Evolutionary conservation across 2,329 filamentous ascomycete genomes (phyloP).

Genomic region (Colletotrichum tropicale): DNA sequence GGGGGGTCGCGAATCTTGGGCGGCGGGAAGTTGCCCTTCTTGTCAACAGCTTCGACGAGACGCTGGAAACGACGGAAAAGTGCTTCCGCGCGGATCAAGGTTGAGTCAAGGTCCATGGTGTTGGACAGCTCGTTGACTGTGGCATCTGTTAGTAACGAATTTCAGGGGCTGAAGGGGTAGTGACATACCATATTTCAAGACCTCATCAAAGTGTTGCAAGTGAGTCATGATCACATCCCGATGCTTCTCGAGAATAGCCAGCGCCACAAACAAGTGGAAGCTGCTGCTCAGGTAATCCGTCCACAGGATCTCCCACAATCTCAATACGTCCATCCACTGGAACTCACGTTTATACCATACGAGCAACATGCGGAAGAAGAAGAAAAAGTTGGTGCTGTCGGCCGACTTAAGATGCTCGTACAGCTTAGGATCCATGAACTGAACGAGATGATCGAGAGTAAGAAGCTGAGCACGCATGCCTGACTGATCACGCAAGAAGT

Average conservation of each 20-base stretch:
- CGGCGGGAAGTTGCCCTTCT: slow-evolving; percentile 82
- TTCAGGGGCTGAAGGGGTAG: not conserved
- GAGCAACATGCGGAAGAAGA: slow-evolving; percentile 98
- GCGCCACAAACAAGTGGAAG: slow-evolving; percentile 92
- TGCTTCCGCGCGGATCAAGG: slow-evolving; percentile 84
- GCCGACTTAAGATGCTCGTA: slow-evolving; percentile 88
- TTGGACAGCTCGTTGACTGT: slow-evolving; percentile 92
- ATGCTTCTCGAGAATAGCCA: slow-evolving; percentile 95
- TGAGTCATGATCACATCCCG: slow-evolving; percentile 96
- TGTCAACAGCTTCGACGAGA: slow-evolving; percentile 89
- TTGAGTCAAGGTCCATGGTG: slow-evolving; percentile 88
- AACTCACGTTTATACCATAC: slow-evolving; percentile 99
- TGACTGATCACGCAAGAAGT: slow-evolving; percentile 93
- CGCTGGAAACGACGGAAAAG: slow-evolving; percentile 89
- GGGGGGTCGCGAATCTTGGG: slow-evolving; percentile 35
- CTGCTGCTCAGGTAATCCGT: slow-evolving; percentile 88
- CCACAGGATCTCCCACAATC: slow-evolving; percentile 93
- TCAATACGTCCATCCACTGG: slow-evolving; percentile 82
- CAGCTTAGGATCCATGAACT: slow-evolving; percentile 94
- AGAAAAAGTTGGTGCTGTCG: slow-evolving; percentile 99
- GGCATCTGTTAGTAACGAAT: slow-evolving; percentile 4
- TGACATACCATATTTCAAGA: slow-evolving; percentile 87
- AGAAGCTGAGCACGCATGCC: slow-evolving; percentile 94
- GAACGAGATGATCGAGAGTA: slow-evolving; percentile 91
- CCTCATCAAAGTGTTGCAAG: slow-evolving; percentile 92